These are phyloP conservation scores for Apiotrichum gamsii DNA, from an alignment of 1,284 basidiomycete genomes.

Conservation along the genomic window DNA sequence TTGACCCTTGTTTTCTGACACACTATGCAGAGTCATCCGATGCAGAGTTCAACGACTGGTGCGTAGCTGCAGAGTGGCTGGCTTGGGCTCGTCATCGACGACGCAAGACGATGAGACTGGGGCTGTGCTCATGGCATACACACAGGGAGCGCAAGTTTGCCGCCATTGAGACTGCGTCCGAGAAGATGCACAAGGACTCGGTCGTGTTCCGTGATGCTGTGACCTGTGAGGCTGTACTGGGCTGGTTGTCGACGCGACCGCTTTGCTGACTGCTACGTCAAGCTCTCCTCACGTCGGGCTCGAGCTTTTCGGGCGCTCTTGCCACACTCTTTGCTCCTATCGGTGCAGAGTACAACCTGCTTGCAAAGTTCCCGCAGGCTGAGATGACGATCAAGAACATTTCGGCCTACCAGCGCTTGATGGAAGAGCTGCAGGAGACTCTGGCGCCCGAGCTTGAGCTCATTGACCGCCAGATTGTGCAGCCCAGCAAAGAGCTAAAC, in stretches of 20 bases:
- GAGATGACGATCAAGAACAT: constrained; percentile 74
- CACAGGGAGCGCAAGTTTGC: constrained; percentile 63
- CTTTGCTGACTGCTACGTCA: constrained; percentile 12
- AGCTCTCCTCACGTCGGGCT: constrained; percentile 76
- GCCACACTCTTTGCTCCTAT: constrained; percentile 73
- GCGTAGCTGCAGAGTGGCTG: no score
- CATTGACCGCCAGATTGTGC: constrained; percentile 79
- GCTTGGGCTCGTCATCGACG: no score
- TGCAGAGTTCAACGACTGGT: constrained; percentile 62
- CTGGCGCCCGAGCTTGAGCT: constrained; percentile 90
- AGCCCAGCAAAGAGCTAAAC: constrained; percentile 83
- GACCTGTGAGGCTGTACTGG: constrained; percentile 54
- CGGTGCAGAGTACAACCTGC: constrained; percentile 72
- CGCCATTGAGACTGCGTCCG: constrained; percentile 69
- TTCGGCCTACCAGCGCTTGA: constrained; percentile 60
- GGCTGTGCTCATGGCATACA: neutral
- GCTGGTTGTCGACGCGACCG: neutral
- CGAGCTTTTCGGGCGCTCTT: constrained; percentile 70
- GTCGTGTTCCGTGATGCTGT: constrained; percentile 81
- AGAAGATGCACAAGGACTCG: constrained; percentile 88
- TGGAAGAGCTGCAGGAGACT: constrained; percentile 71
- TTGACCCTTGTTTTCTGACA: neutral
- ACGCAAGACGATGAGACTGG: no score
- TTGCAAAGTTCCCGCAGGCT: constrained; percentile 69
- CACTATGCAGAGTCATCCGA: constrained; percentile 63